Evolutionary conservation across 345 rosid genomes (phyloP).

Genomic region (Murraya koenigii): DNA sequence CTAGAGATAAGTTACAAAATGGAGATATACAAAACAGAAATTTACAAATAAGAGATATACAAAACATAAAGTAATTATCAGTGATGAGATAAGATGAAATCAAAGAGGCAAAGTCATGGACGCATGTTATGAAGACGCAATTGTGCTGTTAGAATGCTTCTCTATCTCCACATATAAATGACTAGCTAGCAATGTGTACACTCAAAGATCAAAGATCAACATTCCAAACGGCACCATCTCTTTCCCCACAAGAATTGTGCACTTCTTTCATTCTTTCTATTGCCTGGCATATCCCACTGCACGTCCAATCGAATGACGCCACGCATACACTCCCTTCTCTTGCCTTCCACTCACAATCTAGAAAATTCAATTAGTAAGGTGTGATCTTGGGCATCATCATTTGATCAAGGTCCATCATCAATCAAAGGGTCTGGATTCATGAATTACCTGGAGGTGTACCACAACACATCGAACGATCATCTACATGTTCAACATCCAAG

Average conservation of each 20-base stretch:
- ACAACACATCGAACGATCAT: slow-evolving; percentile 82
- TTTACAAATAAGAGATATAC: too few relatives aligned
- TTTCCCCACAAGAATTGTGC: slow-evolving; percentile 77
- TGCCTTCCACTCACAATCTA: slow-evolving; percentile 78
- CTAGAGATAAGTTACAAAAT: too few relatives aligned
- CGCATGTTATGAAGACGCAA: background rate
- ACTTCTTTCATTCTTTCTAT: slow-evolving; percentile 65
- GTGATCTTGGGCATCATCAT: background rate
- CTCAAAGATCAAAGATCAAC: slow-evolving; percentile 25
- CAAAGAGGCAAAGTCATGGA: too few relatives aligned
- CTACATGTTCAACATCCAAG: slow-evolving; percentile 77
- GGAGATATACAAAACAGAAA: too few relatives aligned
- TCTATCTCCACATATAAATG: background rate
- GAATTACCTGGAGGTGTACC: slow-evolving; percentile 78
- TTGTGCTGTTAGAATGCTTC: background rate
- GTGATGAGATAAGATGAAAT: too few relatives aligned
- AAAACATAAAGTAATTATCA: too few relatives aligned
- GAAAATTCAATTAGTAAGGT: background rate
- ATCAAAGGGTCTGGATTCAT: background rate
- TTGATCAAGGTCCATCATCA: background rate
- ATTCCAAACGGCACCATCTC: slow-evolving; percentile 58
- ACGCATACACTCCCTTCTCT: slow-evolving; percentile 69
- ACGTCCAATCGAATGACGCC: slow-evolving; percentile 87
- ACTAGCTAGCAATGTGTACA: background rate
- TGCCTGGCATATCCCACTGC: slow-evolving; percentile 88